phyloP scores from a whole-genome alignment of 2,329 filamentous ascomycete species.

The Microdochium nivale region DNA sequence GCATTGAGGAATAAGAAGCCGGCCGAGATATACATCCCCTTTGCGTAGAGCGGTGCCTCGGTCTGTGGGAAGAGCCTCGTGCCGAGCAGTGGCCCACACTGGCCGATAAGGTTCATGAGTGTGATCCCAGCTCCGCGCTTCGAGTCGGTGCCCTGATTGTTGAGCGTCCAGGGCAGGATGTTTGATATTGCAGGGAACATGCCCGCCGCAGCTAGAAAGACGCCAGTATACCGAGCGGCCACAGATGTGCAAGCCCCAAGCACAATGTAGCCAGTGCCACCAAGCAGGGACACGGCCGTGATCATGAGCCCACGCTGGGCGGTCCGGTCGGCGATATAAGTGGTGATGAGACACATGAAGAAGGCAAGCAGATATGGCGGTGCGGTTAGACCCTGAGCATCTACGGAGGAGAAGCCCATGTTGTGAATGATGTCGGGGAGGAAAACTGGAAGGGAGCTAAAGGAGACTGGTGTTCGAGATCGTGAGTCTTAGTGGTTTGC shows the following conservation, averaged over 20 bases:
- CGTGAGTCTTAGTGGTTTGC: slow-evolving; percentile 42
- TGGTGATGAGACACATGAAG: slow-evolving; percentile 49
- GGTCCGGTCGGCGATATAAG: slow-evolving; percentile 56
- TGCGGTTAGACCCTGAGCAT: slow-evolving; percentile 64
- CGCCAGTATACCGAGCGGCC: slow-evolving; percentile 28
- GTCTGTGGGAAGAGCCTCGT: slow-evolving; percentile 51
- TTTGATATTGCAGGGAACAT: slow-evolving; percentile 62
- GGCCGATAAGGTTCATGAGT: slow-evolving; percentile 50
- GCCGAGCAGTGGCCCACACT: slow-evolving; percentile 54
- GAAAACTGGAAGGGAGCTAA: slow-evolving; percentile 56
- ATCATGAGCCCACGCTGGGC: slow-evolving; percentile 57
- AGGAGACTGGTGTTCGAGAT: slow-evolving; percentile 44
- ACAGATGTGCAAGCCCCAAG: slow-evolving; percentile 43
- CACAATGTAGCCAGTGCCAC: slow-evolving; percentile 55
- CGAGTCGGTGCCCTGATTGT: slow-evolving; percentile 62
- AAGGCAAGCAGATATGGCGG: slow-evolving; percentile 64
- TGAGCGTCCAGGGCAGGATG: slow-evolving; percentile 47
- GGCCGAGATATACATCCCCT: slow-evolving; percentile 29
- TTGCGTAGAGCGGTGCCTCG: slow-evolving; percentile 26
- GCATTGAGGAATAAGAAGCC: slow-evolving; percentile 30
- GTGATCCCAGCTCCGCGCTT: slow-evolving; percentile 56
- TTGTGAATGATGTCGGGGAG: slow-evolving; percentile 52
- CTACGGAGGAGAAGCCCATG: slow-evolving; percentile 60
- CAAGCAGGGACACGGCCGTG: slow-evolving; percentile 44
- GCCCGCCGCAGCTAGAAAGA: slow-evolving; percentile 45